Percentiles rank a stretch among this genome's conserved stretches.
Evolutionary conservation across 352 stramenopile species (phyloP).

Genomic region (Globisporangium spinosum): DNA sequence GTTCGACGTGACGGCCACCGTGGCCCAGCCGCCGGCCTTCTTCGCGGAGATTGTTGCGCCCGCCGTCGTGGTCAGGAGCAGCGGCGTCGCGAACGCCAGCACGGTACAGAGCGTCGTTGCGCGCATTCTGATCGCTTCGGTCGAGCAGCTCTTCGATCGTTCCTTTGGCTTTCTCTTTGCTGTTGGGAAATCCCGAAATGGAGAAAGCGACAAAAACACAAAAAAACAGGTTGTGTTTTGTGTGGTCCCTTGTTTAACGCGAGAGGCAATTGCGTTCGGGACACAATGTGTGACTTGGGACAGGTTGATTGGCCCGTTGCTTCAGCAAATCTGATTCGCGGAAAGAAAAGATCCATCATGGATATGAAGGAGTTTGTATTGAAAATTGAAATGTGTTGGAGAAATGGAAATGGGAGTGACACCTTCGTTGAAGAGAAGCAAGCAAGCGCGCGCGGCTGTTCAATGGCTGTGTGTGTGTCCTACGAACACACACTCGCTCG

Average conservation of each 20-base stretch:
- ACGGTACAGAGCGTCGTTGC: neutral
- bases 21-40: constrained; percentile 4
- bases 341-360: neutral
- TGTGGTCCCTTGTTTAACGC: neutral
- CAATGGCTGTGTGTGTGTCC: too few species aligned
- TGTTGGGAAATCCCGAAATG: neutral
- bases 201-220: neutral
- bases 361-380: neutral
- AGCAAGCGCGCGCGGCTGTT: neutral
- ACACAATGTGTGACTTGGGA: neutral
- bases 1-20: neutral
- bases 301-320: neutral
- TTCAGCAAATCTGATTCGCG: neutral
- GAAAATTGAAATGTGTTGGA: too few species aligned
- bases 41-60: neutral
- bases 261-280: neutral
- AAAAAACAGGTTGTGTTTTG: neutral
- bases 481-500: too few species aligned
- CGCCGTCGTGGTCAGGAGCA: neutral
- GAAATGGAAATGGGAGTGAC: neutral
- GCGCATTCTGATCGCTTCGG: neutral
- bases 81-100: neutral
- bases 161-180: neutral
- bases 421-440: neutral
- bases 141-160: neutral